Conservation (phyloP, 140 eudicot species). For the Cichorium intybus region DNA sequence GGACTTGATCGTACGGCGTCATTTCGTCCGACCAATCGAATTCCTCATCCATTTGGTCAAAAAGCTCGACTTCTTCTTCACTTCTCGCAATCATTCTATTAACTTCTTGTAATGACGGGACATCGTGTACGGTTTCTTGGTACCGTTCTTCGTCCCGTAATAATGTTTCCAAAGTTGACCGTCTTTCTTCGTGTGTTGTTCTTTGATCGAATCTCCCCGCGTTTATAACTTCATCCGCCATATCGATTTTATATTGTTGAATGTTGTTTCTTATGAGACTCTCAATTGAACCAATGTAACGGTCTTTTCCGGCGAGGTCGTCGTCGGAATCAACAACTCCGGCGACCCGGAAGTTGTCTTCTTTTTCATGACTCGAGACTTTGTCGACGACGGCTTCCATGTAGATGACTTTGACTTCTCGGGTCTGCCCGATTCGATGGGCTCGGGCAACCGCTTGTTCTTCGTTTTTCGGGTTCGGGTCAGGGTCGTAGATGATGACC, state of each 20-base stretch:
- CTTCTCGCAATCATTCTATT: constrained; percentile 98
- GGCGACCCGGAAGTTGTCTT: constrained; percentile 64
- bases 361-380: constrained; percentile 78
- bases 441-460: constrained; percentile 99
- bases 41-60: constrained; percentile 98
- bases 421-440: constrained; percentile 94
- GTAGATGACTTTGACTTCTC: constrained; percentile 93
- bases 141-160: constrained; percentile 93
- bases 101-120: constrained; percentile 93
- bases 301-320: constrained; percentile 92
- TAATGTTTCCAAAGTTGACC: constrained; percentile 83
- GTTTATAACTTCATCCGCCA: constrained; percentile 99
- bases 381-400: constrained; percentile 99
- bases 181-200: constrained; percentile 96
- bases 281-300: constrained; percentile 92
- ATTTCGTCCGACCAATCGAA: constrained; percentile 89
- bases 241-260: constrained; percentile 95
- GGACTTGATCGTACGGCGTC: constrained; percentile 83
- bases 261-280: constrained; percentile 87
- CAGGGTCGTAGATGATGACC: constrained; percentile 95
- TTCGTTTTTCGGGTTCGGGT: constrained; percentile 97
- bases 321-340: constrained; percentile 82
- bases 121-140: constrained; percentile 92
- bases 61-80: constrained; percentile 92
- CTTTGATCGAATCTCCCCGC: constrained; percentile 99